Base-by-base conservation (phyloP, 202 grass and related monocot species). In the Brachypodium distachyon region DNA sequence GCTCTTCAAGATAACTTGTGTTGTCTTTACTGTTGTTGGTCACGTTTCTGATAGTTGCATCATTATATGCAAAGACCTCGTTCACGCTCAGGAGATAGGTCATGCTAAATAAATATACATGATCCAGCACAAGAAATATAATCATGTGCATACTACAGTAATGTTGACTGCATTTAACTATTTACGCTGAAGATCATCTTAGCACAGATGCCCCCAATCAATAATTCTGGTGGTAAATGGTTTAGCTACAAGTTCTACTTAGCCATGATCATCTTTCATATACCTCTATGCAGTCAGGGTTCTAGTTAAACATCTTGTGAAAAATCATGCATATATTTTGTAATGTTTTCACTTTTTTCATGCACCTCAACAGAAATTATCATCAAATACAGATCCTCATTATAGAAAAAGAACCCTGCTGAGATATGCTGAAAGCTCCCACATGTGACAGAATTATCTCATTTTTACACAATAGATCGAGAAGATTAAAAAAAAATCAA, bases 381-480 rank as follows among this genome's bases (percentile, higher is more conserved):
- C 32, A 28, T 40, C 1, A 51, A 60, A 49, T 34, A 17, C 12
- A 68, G 62, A 12, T 44, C 27, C 54, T 55, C 12, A 39, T 49
- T 70, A 23, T 4, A 60, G 23, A 54, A 31, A 33, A 36, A 57
- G 1, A 78, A 28, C 4, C 0, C 9, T 9, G 19, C 36, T 7
- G 11, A 40, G 36, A 72, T 72, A 55, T 39, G 58, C 67, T 77
- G 26, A 50, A 78, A 46, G 18, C 8, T 64, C 25, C 12, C 28
- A 74, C 18, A 58, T 51, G 18, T 60, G 27, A 29, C 13, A 42
- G 22, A 42, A 67, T 2, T 36, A 51, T 60, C 49, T 28, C 19
- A 14, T 77, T 73, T 82, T 19, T 83, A 78, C 73, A 68, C 22
- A 44, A 60, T 48, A 40, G 66, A 68, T 74, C 19, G 27, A 44